Evolutionary conservation across 176 grass and related monocot genomes (phyloP), one percentile per base, ranked within the genome.

Genomic region (Urochloa ruziziensis): DNA sequence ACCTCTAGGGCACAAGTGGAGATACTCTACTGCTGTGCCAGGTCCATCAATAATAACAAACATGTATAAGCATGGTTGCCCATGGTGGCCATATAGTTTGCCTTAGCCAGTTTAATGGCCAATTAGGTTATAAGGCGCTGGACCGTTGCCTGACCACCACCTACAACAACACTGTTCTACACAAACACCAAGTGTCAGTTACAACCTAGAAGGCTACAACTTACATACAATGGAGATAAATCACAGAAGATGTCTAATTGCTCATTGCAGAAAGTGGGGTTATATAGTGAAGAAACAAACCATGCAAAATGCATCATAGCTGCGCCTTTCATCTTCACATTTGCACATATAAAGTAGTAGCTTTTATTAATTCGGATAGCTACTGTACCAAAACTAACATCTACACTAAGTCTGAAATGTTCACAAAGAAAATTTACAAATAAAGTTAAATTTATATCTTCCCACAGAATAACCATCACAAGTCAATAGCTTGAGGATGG

Each of bases 181-280:
- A 82, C 24, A 53, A 25, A 23, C 32, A 83, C 23, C 35, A 78
- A 7, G 8, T 27, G 8, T 43, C 25, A 51, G 7, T 36, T 35
- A 21, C 62, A 80, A 34, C 6, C 12, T 27, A 52, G 48, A 56
- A 37, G 46, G n/a, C 36, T 59, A 75, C 40, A 46, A 37, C n/a
- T 68, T 57, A 24, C 54, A 6, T 57, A 24, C 54, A 6, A 21
- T 86, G 21, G 4, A 67, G 36, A 10, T 15, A 78, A 78, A 48
- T 13, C 11, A 65, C 12, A 80, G 25, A 36, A 36, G 15, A 49
- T 1, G 25, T 42, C 7, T 10, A 43, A 43, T 10, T 48, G 19
- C 35, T 52, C 19, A 56, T 18, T 74, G 64, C 77, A 80, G 58
- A 80, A 73, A 73, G 68, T 86, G 46, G 58, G 24, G 32, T 28